These are phyloP conservation scores for Caloboletus firmus DNA, from an alignment of 1,284 basidiomycete species.

Conservation along the genomic window DNA sequence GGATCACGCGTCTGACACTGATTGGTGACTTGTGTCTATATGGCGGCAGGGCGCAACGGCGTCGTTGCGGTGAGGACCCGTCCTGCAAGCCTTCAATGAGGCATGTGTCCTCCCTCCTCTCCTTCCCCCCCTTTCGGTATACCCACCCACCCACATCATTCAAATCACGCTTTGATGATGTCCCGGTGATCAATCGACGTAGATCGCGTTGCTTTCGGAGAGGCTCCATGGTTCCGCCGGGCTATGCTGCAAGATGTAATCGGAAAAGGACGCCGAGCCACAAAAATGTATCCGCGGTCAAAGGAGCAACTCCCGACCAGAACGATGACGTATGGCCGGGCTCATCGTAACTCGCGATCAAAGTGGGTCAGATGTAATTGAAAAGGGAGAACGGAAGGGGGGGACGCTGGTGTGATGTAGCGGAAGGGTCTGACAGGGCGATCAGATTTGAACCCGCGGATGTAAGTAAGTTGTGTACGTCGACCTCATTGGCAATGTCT, in stretches of 20 bases:
- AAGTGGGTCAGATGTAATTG: slow-evolving; percentile 2
- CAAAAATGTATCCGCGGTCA: slow-evolving; percentile 15
- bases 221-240: background rate
- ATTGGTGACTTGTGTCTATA: slow-evolving; percentile 2
- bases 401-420: background rate
- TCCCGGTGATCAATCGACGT: slow-evolving; percentile 1
- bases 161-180: slow-evolving; percentile 3
- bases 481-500: background rate
- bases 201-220: background rate
- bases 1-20: slow-evolving; percentile 14
- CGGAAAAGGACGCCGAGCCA: slow-evolving; percentile 10
- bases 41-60: slow-evolving; percentile 18
- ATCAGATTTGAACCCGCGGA: background rate
- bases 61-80: slow-evolving; percentile 8
- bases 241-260: slow-evolving; percentile 5
- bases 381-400: background rate
- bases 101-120: background rate
- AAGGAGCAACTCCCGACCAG: slow-evolving; percentile 4
- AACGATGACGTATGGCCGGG: background rate
- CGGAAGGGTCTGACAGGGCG: background rate
- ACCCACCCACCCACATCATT: background rate
- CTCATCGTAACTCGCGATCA: background rate
- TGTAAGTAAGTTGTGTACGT: background rate
- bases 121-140: background rate
- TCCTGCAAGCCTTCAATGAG: slow-evolving; percentile 17